These are phyloP conservation scores for Wilcoxina mikolae DNA, from an alignment of 495 filamentous ascomycete species.

Conservation along the genomic window DNA sequence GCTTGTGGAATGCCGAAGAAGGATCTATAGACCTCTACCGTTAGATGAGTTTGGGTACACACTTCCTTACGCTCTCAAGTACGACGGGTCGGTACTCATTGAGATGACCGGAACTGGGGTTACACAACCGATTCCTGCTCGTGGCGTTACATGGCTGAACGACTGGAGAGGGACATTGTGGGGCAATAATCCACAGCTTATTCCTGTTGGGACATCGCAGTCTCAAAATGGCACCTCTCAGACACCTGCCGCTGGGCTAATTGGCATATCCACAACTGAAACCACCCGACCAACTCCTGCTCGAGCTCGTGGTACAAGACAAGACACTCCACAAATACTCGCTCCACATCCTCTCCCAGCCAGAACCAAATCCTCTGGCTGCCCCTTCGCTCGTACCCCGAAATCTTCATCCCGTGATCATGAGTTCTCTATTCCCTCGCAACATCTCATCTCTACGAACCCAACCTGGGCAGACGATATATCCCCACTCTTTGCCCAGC, in stretches of 20 bases:
- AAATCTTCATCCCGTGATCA: neutral
- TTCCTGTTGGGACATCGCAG: neutral
- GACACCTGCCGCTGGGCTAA: neutral
- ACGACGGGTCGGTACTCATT: neutral
- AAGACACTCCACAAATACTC: no score
- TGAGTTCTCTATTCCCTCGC: neutral
- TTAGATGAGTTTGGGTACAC: conserved; percentile 18
- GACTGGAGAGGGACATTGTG: conserved; percentile 9
- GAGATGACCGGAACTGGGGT: conserved; percentile 10
- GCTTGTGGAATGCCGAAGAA: conserved; percentile 16
- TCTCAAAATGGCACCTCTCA: neutral
- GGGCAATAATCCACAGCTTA: conserved; percentile 6
- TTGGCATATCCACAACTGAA: neutral
- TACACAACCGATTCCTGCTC: conserved; percentile 8
- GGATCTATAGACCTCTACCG: conserved; percentile 18
- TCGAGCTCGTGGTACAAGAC: no score
- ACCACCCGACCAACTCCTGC: no score
- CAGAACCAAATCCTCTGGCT: neutral
- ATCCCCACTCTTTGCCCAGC: conserved; percentile 6
- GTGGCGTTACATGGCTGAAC: conserved; percentile 12
- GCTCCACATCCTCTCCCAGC: neutral
- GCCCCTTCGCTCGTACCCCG: neutral
- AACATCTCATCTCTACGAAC: neutral
- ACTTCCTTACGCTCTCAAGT: conserved; percentile 14
- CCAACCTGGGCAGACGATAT: conserved; percentile 14